Conservation (phyloP, 352 stramenopile genomes). For the Globisporangium paddicum region DNA sequence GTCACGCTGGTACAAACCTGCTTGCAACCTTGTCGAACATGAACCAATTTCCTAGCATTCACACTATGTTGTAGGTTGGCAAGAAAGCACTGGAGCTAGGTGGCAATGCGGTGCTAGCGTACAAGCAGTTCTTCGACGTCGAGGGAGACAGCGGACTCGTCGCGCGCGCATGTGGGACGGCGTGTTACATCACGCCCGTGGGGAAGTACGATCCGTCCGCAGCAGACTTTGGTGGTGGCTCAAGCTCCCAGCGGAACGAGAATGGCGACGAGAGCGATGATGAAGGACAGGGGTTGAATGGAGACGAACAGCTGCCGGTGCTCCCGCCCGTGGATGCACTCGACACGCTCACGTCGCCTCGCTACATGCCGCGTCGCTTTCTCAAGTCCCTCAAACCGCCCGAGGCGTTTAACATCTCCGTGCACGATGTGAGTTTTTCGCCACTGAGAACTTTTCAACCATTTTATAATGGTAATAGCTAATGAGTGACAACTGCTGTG, state of each 20-base stretch:
- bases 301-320: slow-evolving; percentile 22
- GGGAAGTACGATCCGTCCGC: slow-evolving; percentile 36
- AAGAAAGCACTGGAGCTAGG: slow-evolving; percentile 97
- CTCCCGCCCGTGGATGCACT: slow-evolving; percentile 21
- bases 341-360: slow-evolving; percentile 39
- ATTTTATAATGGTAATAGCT: too few species aligned
- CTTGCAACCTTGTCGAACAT: too few species aligned
- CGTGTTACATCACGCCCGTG: slow-evolving; percentile 69
- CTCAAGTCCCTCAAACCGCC: slow-evolving; percentile 44
- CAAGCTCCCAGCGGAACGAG: slow-evolving; percentile 16
- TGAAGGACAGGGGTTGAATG: slow-evolving; percentile 20
- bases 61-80: too few species aligned
- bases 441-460: too few species aligned
- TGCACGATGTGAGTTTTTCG: slow-evolving; percentile 52
- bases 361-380: slow-evolving; percentile 47
- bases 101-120: slow-evolving; percentile 97
- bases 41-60: not conserved
- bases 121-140: slow-evolving; percentile 98
- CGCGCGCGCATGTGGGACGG: slow-evolving; percentile 94
- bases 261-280: slow-evolving; percentile 23
- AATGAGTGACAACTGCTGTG: too few species aligned
- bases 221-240: not conserved
- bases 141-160: slow-evolving; percentile 98
- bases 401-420: slow-evolving; percentile 69
- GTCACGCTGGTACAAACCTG: slow-evolving; percentile 63